Evolutionary conservation across 768 basidiomycete genomes (phyloP).

Genomic region (Tulasnella sp.): DNA sequence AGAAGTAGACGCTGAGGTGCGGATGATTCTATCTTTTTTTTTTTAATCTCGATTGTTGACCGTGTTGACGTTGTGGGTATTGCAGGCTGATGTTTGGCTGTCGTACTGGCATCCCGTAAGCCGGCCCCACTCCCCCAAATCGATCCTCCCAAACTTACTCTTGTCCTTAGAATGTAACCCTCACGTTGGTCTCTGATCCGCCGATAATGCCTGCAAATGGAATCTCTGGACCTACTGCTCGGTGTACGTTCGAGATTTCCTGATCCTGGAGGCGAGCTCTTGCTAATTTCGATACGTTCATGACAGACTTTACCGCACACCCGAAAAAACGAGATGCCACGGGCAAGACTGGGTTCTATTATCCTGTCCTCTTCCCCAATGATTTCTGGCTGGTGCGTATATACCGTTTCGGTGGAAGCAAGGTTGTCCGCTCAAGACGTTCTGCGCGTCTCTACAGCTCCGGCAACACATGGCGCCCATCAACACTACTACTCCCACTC

Average conservation of each 20-base stretch:
- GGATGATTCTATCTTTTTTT: conserved; percentile 36
- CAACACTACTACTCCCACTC: conserved; percentile 67
- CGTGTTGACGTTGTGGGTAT: background rate
- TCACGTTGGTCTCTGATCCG: conserved; percentile 78
- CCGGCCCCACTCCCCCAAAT: conserved; percentile 3
- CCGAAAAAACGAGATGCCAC: conserved; percentile 57
- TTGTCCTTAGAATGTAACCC: conserved; percentile 68
- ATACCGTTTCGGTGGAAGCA: background rate
- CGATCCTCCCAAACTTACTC: background rate
- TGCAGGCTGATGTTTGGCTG: conserved; percentile 56
- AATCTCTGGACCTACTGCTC: conserved; percentile 55
- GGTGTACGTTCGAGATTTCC: conserved; percentile 46
- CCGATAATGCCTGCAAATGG: conserved; percentile 48
- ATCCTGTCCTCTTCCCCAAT: conserved; percentile 86
- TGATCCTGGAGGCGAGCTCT: background rate
- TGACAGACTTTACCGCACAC: conserved; percentile 59
- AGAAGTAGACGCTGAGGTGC: conserved; percentile 32
- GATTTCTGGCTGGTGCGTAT: conserved; percentile 80
- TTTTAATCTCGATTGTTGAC: background rate
- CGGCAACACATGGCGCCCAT: conserved; percentile 77
- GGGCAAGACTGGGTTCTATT: conserved; percentile 67
- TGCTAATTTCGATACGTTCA: conserved; percentile 25
- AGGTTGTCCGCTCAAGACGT: background rate
- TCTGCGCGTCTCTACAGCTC: conserved; percentile 32
- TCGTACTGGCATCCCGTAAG: conserved; percentile 79